Percentiles rank a stretch among this genome's conserved stretches.
Conservation (phyloP, 805 yeast genomes). For the Maudiozyma barnettii region DNA sequence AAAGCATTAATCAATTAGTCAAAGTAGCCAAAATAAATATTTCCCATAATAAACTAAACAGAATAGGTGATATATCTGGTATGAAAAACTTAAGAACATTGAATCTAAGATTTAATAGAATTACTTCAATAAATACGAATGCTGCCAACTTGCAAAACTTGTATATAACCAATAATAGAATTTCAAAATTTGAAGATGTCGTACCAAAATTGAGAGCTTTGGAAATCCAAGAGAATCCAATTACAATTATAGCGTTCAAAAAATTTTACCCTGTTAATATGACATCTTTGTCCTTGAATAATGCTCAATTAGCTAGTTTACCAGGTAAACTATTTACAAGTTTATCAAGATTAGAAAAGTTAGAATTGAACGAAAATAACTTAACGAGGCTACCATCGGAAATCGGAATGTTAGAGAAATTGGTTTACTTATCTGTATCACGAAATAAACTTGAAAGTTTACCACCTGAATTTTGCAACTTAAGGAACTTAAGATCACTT, state of each 20-base stretch:
- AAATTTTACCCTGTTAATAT: conserved; percentile 46
- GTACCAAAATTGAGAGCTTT: conserved; percentile 57
- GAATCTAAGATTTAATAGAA: conserved; percentile 67
- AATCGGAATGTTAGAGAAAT: conserved; percentile 46
- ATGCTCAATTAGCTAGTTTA: conserved; percentile 72
- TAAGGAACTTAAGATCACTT: conserved; percentile 50
- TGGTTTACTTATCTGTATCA: conserved; percentile 59
- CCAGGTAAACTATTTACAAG: conserved; percentile 53
- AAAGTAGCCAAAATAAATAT: conserved; percentile 61
- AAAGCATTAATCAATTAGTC: conserved; percentile 45
- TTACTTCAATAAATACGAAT: conserved; percentile 31
- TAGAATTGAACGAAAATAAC: conserved; percentile 74
- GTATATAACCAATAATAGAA: conserved; percentile 64
- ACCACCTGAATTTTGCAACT: conserved; percentile 55
- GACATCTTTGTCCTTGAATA: conserved; percentile 65
- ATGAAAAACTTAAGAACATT: conserved; percentile 54
- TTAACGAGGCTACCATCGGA: conserved; percentile 66
- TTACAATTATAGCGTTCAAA: conserved; percentile 39
- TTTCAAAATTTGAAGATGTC: conserved; percentile 57
- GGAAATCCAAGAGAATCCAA: conserved; percentile 74
- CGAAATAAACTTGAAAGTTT: conserved; percentile 65
- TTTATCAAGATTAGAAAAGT: conserved; percentile 58
- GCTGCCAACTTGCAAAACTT: conserved; percentile 60
- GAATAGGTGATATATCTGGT: conserved; percentile 37
- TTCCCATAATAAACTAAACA: conserved; percentile 55